Evolutionary conservation across 1,284 basidiomycete species (phyloP).

Genomic region (Trichosporon sp.): DNA sequence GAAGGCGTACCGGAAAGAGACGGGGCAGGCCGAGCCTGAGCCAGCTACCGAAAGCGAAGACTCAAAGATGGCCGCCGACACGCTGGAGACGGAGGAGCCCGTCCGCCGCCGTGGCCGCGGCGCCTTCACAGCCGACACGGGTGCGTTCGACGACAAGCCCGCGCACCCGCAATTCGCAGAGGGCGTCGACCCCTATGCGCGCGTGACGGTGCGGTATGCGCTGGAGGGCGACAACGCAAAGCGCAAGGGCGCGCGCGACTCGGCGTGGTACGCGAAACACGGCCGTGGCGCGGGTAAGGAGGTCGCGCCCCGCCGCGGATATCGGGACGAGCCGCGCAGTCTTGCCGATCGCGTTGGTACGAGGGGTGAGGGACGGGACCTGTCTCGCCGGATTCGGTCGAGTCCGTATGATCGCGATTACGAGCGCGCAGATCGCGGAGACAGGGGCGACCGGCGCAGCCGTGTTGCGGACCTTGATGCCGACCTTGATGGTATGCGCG

Average conservation of each 20-base stretch:
- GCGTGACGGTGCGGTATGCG: constrained; percentile 48
- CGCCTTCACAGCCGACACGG: constrained; percentile 33
- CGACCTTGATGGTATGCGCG: constrained; percentile 45
- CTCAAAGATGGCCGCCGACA: not conserved
- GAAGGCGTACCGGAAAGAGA: constrained; percentile 5
- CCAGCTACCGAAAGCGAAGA: not conserved
- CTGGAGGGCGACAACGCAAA: constrained; percentile 38
- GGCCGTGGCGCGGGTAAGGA: constrained; percentile 51
- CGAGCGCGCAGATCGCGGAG: constrained; percentile 10
- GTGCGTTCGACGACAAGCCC: constrained; percentile 28
- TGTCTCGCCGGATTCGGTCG: constrained; percentile 38
- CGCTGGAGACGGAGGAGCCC: not conserved
- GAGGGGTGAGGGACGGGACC: constrained; percentile 42
- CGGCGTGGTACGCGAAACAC: constrained; percentile 49
- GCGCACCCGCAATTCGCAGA: constrained; percentile 32
- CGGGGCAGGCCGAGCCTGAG: not conserved
- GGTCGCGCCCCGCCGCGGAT: constrained; percentile 27
- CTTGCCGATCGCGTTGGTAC: constrained; percentile 32
- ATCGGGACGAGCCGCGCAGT: constrained; percentile 23
- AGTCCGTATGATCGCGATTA: constrained; percentile 32
- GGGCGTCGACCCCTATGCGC: constrained; percentile 47
- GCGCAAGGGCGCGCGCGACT: constrained; percentile 38
- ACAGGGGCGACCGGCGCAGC: constrained; percentile 21
- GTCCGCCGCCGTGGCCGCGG: constrained; percentile 44
- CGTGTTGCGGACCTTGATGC: constrained; percentile 49